Evolutionary conservation across 2,329 filamentous ascomycete genomes (phyloP).

Genomic region (Grosmannia clavigera): DNA sequence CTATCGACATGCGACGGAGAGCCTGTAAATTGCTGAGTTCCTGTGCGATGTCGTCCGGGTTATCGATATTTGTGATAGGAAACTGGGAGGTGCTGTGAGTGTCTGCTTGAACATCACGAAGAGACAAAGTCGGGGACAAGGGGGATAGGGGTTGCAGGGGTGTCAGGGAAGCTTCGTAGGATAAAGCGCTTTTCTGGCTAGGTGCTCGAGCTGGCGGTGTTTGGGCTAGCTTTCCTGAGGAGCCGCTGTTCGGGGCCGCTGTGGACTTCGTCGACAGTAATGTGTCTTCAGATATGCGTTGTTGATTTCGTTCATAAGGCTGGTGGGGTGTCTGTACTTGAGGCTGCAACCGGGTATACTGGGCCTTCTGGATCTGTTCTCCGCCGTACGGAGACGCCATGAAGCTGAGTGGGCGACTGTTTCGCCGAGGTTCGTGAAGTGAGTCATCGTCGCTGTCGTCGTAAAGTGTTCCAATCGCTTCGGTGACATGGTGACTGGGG

Average conservation of each 20-base stretch:
- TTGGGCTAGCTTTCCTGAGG: slow-evolving; percentile 29
- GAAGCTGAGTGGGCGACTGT: slow-evolving; percentile 61
- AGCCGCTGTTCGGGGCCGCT: slow-evolving; percentile 19
- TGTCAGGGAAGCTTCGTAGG: slow-evolving; percentile 25
- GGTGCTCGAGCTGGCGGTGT: slow-evolving; percentile 23
- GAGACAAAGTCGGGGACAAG: slow-evolving; percentile 39
- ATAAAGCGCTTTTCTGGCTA: slow-evolving; percentile 25
- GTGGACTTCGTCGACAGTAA: not conserved
- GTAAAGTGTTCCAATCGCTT: slow-evolving; percentile 85
- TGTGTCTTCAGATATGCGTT: not conserved
- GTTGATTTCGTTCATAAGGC: slow-evolving; percentile 10
- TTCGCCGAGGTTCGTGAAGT: slow-evolving; percentile 33
- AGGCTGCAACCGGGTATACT: not conserved
- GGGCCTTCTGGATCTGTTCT: slow-evolving; percentile 31
- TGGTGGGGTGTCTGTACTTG: slow-evolving; percentile 7
- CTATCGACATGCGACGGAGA: slow-evolving; percentile 87
- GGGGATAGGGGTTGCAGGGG: slow-evolving; percentile 27
- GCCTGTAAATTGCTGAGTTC: slow-evolving; percentile 88
- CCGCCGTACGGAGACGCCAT: slow-evolving; percentile 45
- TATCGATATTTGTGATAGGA: slow-evolving; percentile 79
- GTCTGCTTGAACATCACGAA: slow-evolving; percentile 43
- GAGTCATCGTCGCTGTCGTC: slow-evolving; percentile 59
- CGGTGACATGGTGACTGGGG: slow-evolving; percentile 85
- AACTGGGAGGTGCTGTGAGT: slow-evolving; percentile 50
- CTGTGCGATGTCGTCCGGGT: slow-evolving; percentile 78